These are phyloP conservation scores for Metroxylon sagu DNA, from an alignment of 176 grass and related monocot species.

Conservation along the genomic window DNA sequence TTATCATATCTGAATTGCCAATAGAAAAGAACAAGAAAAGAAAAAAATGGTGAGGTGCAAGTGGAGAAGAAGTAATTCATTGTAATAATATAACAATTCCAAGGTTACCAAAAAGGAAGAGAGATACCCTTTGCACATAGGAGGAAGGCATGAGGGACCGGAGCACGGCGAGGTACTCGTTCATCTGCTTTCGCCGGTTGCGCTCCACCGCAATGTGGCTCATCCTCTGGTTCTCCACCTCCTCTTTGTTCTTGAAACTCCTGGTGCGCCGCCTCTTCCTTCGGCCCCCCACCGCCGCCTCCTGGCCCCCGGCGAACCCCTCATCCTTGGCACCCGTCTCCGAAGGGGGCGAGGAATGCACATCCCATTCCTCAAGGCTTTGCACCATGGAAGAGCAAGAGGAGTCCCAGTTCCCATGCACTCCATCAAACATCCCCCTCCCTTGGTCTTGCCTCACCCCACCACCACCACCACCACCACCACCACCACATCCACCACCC, in stretches of 20 bases:
- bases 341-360: not conserved
- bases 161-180: slow-evolving; percentile 11
- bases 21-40: too few species aligned
- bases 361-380: not conserved
- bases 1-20: not conserved
- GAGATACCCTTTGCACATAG: slow-evolving; percentile 3
- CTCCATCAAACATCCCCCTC: too few species aligned
- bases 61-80: slow-evolving; percentile 1
- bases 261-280: slow-evolving; percentile 22
- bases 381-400: slow-evolving; percentile 1
- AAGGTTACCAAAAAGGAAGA: not conserved
- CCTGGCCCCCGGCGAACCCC: not conserved
- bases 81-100: too few species aligned
- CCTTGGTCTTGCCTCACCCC: too few species aligned
- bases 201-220: not conserved
- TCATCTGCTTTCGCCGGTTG: slow-evolving; percentile 5
- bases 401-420: not conserved
- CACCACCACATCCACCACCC: not conserved
- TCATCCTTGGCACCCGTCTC: not conserved
- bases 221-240: slow-evolving; percentile 20
- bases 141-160: slow-evolving; percentile 9
- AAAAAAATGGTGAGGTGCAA: not conserved
- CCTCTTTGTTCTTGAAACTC: slow-evolving; percentile 67
- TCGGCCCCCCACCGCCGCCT: not conserved
- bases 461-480: not conserved